Conservation (phyloP, 805 yeast species). For the Saturnispora mendoncae region DNA sequence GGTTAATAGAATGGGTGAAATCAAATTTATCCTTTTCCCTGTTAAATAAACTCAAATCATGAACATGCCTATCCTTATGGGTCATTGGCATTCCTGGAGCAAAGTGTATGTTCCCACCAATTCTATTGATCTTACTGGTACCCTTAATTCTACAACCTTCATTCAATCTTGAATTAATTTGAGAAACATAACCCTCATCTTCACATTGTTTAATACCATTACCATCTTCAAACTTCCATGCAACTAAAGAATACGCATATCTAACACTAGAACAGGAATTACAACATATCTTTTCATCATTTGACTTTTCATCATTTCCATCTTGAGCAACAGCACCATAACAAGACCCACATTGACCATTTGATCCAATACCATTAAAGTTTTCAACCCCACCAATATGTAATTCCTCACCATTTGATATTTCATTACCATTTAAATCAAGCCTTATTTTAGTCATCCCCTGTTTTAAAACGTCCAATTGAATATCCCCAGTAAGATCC, state of each 20-base stretch:
- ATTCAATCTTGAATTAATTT: slow-evolving; percentile 44
- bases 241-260: slow-evolving; percentile 62
- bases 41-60: slow-evolving; percentile 70
- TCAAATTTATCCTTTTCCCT: slow-evolving; percentile 50
- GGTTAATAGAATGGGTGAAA: slow-evolving; percentile 71
- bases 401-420: slow-evolving; percentile 31
- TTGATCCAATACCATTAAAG: slow-evolving; percentile 17
- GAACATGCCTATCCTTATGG: slow-evolving; percentile 56
- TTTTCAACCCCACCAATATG: slow-evolving; percentile 31
- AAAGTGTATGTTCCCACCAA: slow-evolving; percentile 87
- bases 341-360: slow-evolving; percentile 76
- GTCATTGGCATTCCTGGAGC: slow-evolving; percentile 86
- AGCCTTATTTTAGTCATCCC: slow-evolving; percentile 69
- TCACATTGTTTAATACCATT: slow-evolving; percentile 84
- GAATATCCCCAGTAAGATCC: slow-evolving; percentile 83
- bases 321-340: slow-evolving; percentile 70
- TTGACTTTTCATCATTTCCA: slow-evolving; percentile 31
- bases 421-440: slow-evolving; percentile 40
- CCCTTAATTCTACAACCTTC: slow-evolving; percentile 92
- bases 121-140: slow-evolving; percentile 66
- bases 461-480: slow-evolving; percentile 57
- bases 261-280: slow-evolving; percentile 77
- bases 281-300: slow-evolving; percentile 56
- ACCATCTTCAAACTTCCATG: slow-evolving; percentile 92
- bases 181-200: slow-evolving; percentile 71